Conservation (phyloP, 371 early-diverging fungal genomes). For the Mucor indicus region DNA sequence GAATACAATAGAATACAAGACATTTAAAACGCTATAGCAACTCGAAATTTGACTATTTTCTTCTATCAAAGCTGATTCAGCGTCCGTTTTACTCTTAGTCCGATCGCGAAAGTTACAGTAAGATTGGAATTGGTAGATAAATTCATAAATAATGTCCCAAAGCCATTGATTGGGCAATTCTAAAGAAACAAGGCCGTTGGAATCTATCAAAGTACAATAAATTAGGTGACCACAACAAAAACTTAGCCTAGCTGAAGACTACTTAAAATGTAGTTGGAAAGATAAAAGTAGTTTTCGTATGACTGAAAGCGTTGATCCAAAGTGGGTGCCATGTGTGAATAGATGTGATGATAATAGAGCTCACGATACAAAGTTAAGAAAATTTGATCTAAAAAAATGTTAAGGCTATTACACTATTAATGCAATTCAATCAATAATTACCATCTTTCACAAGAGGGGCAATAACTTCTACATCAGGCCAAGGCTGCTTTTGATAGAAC, state of each 20-base stretch:
- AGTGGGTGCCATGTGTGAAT: conserved; percentile 84
- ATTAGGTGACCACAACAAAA: neutral
- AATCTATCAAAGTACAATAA: conserved; percentile 43
- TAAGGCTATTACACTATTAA: neutral
- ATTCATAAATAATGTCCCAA: conserved; percentile 98
- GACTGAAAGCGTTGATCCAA: conserved; percentile 89
- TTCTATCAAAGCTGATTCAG: conserved; percentile 76
- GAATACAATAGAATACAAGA: conserved; percentile 90
- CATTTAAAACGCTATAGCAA: conserved; percentile 92
- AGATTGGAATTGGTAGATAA: conserved; percentile 97
- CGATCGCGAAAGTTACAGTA: conserved; percentile 92
- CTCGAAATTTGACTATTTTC: conserved; percentile 91
- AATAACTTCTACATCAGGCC: conserved; percentile 90
- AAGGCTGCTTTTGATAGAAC: conserved; percentile 83
- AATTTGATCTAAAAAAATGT: conserved; percentile 76
- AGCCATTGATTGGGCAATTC: conserved; percentile 98
- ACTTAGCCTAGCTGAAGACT: conserved; percentile 32
- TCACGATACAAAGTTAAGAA: conserved; percentile 94
- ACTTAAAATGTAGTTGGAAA: conserved; percentile 94
- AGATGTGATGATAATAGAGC: conserved; percentile 94
- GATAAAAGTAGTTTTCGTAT: conserved; percentile 92
- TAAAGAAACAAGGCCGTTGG: conserved; percentile 75
- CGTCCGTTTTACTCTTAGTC: conserved; percentile 74
- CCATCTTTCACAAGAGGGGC: conserved; percentile 86
- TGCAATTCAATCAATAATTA: conserved; percentile 22